Evolutionary conservation across 768 basidiomycete genomes (phyloP).

Genomic region (Suillus alpinus): DNA sequence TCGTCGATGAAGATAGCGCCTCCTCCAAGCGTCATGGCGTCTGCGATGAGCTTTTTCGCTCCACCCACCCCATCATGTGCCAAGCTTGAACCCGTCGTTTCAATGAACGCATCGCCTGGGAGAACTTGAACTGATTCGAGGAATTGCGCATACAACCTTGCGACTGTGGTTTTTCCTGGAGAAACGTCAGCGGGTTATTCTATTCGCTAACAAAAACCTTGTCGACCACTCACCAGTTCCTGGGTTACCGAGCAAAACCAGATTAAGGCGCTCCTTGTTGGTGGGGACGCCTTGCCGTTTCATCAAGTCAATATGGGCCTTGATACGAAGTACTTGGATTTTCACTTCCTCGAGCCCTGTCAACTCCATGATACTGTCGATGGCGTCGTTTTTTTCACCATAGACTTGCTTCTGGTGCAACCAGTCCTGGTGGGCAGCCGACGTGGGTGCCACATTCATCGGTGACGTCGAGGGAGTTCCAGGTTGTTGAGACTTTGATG

Average conservation of each 20-base stretch:
- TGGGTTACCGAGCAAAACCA: slow-evolving; percentile 65
- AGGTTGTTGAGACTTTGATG: not conserved
- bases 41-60: slow-evolving; percentile 47
- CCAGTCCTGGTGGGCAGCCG: slow-evolving; percentile 50
- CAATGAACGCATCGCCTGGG: slow-evolving; percentile 51
- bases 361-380: slow-evolving; percentile 69
- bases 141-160: slow-evolving; percentile 61
- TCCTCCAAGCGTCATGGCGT: slow-evolving; percentile 50
- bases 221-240: slow-evolving; percentile 54
- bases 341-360: slow-evolving; percentile 70
- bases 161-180: slow-evolving; percentile 69
- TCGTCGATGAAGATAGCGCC: slow-evolving; percentile 71
- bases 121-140: slow-evolving; percentile 52
- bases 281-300: slow-evolving; percentile 52
- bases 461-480: not conserved
- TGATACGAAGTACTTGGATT: slow-evolving; percentile 52
- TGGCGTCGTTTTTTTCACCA: slow-evolving; percentile 48
- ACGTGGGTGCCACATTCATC: slow-evolving; percentile 12
- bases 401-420: slow-evolving; percentile 52
- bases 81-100: slow-evolving; percentile 61
- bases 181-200: slow-evolving; percentile 19
- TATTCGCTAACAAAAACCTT: not conserved
- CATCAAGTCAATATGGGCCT: slow-evolving; percentile 53
- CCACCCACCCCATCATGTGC: slow-evolving; percentile 55
- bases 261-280: slow-evolving; percentile 58